Percentiles rank a stretch among this genome's conserved stretches.
phyloP scores from a whole-genome alignment of 1,284 basidiomycete genomes.

The Afroboletus lepidellus region DNA sequence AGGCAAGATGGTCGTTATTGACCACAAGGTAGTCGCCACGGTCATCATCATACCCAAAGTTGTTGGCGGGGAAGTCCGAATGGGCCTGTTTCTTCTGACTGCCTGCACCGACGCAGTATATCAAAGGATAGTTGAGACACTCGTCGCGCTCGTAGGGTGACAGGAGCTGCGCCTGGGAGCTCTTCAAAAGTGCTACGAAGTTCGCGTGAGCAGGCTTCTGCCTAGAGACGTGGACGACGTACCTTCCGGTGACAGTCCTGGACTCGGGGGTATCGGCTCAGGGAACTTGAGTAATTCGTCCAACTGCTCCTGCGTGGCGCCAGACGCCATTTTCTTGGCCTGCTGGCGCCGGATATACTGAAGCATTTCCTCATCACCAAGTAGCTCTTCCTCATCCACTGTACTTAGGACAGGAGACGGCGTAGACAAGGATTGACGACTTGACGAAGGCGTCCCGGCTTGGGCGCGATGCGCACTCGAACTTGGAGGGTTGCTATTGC shows the following conservation, averaged over 20 bases:
- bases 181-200: slow-evolving; percentile 57
- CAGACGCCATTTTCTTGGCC: slow-evolving; percentile 82
- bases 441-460: slow-evolving; percentile 65
- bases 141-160: slow-evolving; percentile 91
- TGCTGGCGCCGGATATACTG: slow-evolving; percentile 91
- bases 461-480: slow-evolving; percentile 53
- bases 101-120: slow-evolving; percentile 83
- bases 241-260: slow-evolving; percentile 73
- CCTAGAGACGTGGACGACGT: slow-evolving; percentile 31
- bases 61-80: slow-evolving; percentile 75
- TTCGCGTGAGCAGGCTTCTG: slow-evolving; percentile 6
- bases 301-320: slow-evolving; percentile 82
- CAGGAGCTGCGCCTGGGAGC: slow-evolving; percentile 60
- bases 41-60: slow-evolving; percentile 97
- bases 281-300: slow-evolving; percentile 92
- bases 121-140: slow-evolving; percentile 82
- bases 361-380: slow-evolving; percentile 96
- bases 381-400: slow-evolving; percentile 86
- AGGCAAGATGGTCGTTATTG: slow-evolving; percentile 90
- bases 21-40: slow-evolving; percentile 95
- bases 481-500: slow-evolving; percentile 38
- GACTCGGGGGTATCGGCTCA: slow-evolving; percentile 75
- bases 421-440: slow-evolving; percentile 73
- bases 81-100: slow-evolving; percentile 82
- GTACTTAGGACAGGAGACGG: slow-evolving; percentile 74